A percentile compares a stretch with the other conserved stretches of the same genome.
Evolutionary conservation across 2,329 filamentous ascomycete species (phyloP).

Genomic region (Scedosporium aurantiacum): DNA sequence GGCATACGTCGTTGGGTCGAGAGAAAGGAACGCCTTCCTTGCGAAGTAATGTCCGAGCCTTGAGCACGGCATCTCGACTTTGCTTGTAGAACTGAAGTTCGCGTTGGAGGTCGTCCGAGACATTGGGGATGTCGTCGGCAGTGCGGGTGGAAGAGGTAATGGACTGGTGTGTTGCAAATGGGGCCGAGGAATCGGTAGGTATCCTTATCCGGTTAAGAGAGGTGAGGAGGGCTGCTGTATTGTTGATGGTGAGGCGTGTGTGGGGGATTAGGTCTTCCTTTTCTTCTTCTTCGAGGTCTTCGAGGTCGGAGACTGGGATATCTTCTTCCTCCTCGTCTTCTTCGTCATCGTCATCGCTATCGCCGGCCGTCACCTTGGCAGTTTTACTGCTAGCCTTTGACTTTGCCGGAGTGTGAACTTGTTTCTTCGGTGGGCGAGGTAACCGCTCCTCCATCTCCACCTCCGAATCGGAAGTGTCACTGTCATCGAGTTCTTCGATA

Average conservation of each 20-base stretch:
- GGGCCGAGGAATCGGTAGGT: slow-evolving; percentile 52
- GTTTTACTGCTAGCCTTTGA: slow-evolving; percentile 25
- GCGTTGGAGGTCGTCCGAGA: slow-evolving; percentile 83
- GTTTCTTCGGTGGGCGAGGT: slow-evolving; percentile 31
- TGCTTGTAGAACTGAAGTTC: slow-evolving; percentile 92
- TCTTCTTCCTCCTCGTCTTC: slow-evolving; percentile 74
- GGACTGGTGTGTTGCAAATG: slow-evolving; percentile 76
- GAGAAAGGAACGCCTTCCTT: slow-evolving; percentile 79
- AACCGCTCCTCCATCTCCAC: slow-evolving; percentile 68
- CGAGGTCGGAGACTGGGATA: slow-evolving; percentile 79
- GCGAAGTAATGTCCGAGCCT: slow-evolving; percentile 63
- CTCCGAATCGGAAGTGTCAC: slow-evolving; percentile 56
- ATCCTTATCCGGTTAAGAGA: slow-evolving; percentile 71
- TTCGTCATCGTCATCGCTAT: slow-evolving; percentile 44
- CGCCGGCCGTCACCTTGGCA: slow-evolving; percentile 20
- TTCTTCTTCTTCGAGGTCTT: slow-evolving; percentile 66
- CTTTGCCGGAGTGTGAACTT: slow-evolving; percentile 23
- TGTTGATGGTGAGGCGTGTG: slow-evolving; percentile 94
- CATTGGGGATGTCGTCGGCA: slow-evolving; percentile 58
- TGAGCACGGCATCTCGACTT: slow-evolving; percentile 65
- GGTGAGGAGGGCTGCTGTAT: slow-evolving; percentile 73
- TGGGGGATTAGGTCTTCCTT: slow-evolving; percentile 80
- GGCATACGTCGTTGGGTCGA: slow-evolving; percentile 57
- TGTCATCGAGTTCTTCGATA: slow-evolving; percentile 47
- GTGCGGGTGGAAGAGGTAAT: slow-evolving; percentile 59